Evolutionary conservation across 169 alveolate species (phyloP), one percentile per base, ranked within the genome.

Genomic region (Sarcocystis neurona): DNA sequence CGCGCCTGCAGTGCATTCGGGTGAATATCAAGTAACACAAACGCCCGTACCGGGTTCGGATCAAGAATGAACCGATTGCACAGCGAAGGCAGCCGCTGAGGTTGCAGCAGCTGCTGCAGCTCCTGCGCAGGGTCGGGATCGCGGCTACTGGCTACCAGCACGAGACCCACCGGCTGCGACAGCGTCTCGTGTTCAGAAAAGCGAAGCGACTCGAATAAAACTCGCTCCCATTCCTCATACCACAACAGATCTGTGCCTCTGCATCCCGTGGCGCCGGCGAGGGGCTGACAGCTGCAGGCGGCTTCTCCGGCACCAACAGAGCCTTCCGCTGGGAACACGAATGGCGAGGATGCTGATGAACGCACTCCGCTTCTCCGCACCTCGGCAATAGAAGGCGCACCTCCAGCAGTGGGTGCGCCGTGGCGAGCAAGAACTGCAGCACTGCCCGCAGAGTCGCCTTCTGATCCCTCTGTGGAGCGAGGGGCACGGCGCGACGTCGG

Each of bases 151-250:
- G 72, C 78, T 5, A 85, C 72, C 34, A 72, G 63, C 10, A 85
- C 39, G n/a, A 50, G 44, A 12, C 90, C 90, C 30, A 85, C 74
- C 2, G 90, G 90, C 85, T 85, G 90, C 18, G 50, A 48, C 30
- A 70, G 78, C 1, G 79, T 27, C 63, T 85, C 90, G 34, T 85
- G 85, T 0, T 30, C 75, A 34, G 63, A 47, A 39, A 70, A 85
- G n/a, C 85, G 90, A 0, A 53, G 50, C 23, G 79, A 46, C 43
- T 72, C 85, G 50, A 85, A 85, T 0, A 85, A 32, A 30, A 72
- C 85, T 0, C 78, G 50, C 0, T 60, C 75, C 90, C 90, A 85
- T 23, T 72, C 85, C 32, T 8, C 1, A 50, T 48, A 85, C 90
- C 90, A 85, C 3, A 75, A 84, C 48, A 68, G 48, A 30, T 85